A percentile compares a stretch with the other conserved stretches of the same genome.
Conservation (phyloP, 2,329 filamentous ascomycete species). For the Cladosporium velox region DNA sequence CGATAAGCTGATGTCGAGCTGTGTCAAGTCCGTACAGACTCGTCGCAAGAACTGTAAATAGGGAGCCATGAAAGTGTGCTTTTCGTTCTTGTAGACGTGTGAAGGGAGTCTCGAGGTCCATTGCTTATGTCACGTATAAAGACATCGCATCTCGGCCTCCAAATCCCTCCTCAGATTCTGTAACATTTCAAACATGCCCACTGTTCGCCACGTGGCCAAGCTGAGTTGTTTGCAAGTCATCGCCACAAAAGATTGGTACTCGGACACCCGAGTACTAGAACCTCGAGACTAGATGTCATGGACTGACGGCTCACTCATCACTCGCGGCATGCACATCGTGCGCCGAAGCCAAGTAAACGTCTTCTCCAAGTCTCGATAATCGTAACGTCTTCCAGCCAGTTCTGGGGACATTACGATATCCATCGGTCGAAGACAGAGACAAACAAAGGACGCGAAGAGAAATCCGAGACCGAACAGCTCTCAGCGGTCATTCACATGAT, state of each 20-base stretch:
- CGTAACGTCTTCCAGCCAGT: background rate
- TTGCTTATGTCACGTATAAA: background rate
- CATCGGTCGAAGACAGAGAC: background rate
- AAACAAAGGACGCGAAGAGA: background rate
- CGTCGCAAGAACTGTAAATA: background rate
- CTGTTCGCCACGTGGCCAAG: background rate
- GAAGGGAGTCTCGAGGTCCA: background rate
- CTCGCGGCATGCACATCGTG: background rate
- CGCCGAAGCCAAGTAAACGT: background rate
- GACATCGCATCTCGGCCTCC: background rate
- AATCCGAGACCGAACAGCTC: background rate
- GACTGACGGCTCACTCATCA: background rate
- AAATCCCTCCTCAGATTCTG: background rate
- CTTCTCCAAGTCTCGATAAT: background rate
- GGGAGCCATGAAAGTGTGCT: background rate
- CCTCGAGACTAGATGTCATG: background rate
- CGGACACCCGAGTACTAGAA: background rate
- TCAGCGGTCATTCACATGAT: background rate
- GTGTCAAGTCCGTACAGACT: background rate
- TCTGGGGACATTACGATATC: background rate
- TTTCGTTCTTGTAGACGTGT: background rate
- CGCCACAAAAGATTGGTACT: background rate
- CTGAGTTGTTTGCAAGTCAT: background rate
- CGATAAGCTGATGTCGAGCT: background rate
- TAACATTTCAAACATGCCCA: background rate